Evolutionary conservation across 345 rosid genomes (phyloP).

Genomic region (Rhodamnia argentea): DNA sequence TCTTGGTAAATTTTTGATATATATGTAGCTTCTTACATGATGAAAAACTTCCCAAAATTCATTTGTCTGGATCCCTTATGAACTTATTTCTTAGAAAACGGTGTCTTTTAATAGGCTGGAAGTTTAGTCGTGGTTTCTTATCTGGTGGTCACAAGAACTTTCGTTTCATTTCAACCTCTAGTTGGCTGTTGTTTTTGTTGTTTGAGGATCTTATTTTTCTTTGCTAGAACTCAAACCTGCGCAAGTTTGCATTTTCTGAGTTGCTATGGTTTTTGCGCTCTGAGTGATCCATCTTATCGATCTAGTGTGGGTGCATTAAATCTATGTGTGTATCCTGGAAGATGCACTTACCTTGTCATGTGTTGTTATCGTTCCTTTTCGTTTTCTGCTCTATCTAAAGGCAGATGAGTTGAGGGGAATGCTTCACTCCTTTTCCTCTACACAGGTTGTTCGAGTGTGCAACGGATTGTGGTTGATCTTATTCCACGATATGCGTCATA

Average conservation of each 20-base stretch:
- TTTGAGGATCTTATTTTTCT: background rate
- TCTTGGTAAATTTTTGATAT: background rate
- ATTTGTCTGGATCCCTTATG: background rate
- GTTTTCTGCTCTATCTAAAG: background rate
- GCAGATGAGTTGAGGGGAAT: background rate
- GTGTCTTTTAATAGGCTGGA: background rate
- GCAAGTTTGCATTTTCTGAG: background rate
- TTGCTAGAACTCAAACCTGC: background rate
- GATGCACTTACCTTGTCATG: background rate
- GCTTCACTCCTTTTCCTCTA: background rate
- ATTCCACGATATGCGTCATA: constrained; percentile 76
- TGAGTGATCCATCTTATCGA: background rate
- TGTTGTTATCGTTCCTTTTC: background rate
- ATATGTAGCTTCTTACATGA: background rate
- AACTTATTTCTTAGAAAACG: background rate
- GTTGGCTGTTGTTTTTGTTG: background rate
- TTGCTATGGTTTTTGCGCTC: background rate
- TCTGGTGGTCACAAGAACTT: background rate
- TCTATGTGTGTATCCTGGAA: background rate
- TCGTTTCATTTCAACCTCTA: background rate
- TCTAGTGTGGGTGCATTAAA: background rate
- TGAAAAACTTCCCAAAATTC: background rate
- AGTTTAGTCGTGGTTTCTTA: background rate
- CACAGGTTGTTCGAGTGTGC: constrained; percentile 87
- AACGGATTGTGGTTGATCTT: constrained; percentile 79